phyloP scores from a whole-genome alignment of 805 yeast species.

The Saccharomycopsis sp. region DNA sequence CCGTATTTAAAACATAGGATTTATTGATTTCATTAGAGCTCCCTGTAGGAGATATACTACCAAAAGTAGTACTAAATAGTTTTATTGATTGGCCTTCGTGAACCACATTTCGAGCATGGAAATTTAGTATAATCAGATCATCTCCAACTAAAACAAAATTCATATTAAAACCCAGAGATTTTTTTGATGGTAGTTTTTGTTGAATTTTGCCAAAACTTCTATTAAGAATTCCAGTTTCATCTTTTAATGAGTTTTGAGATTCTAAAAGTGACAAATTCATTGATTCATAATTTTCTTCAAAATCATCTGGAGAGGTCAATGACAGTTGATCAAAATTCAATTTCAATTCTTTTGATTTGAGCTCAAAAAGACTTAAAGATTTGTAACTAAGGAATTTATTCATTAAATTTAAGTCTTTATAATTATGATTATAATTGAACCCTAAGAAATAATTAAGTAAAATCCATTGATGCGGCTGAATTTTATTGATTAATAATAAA shows the following conservation, averaged over 20 bases:
- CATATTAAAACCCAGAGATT: conserved; percentile 5
- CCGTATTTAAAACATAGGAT: conserved; percentile 15
- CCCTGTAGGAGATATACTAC: not conserved
- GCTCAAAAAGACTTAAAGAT: conserved; percentile 28
- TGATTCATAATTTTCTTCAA: conserved; percentile 18
- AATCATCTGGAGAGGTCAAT: conserved; percentile 2
- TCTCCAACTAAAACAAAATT: conserved; percentile 13
- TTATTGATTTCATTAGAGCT: not conserved
- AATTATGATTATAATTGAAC: conserved; percentile 38
- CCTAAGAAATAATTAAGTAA: conserved; percentile 36
- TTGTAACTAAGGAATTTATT: conserved; percentile 30
- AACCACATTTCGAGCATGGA: conserved; percentile 19
- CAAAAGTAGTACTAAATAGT: not conserved
- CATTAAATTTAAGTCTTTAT: conserved; percentile 29
- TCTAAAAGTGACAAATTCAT: conserved; percentile 17
- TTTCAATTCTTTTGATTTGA: conserved; percentile 26
- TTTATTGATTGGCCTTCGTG: not conserved
- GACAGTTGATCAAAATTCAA: conserved; percentile 19
- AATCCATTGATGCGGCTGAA: conserved; percentile 41
- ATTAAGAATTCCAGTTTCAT: conserved; percentile 6
- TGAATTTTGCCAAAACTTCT: conserved; percentile 11
- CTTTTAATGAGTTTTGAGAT: conserved; percentile 17
- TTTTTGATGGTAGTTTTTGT: conserved; percentile 3
- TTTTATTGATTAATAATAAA: conserved; percentile 29
- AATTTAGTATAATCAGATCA: conserved; percentile 18